Conservation (phyloP, 306 rosid genomes). For the Acacia melanoxylon region DNA sequence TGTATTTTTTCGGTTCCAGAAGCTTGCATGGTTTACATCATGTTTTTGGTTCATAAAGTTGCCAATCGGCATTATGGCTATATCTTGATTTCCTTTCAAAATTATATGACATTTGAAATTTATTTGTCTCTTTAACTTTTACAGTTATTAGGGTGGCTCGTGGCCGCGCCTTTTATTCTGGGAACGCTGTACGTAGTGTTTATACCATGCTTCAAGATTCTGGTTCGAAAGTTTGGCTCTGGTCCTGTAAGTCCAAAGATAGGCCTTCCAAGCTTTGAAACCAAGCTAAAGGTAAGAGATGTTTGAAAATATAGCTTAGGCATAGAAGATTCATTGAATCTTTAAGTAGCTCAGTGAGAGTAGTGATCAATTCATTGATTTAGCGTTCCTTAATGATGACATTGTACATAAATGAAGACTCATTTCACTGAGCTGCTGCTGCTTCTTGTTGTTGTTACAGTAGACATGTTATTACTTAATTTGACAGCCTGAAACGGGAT, state of each 20-base stretch:
- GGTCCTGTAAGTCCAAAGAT: conserved; percentile 46
- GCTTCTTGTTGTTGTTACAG: not conserved
- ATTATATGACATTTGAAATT: not conserved
- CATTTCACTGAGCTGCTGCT: not conserved
- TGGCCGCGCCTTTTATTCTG: conserved; percentile 56
- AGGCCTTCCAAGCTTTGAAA: conserved; percentile 32
- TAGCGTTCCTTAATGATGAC: not conserved
- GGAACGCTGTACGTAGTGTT: conserved; percentile 39
- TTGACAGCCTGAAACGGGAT: not conserved
- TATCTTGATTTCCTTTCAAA: conserved; percentile 1
- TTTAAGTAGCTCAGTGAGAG: not conserved
- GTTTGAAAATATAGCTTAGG: conserved; percentile 25
- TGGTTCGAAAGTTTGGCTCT: conserved; percentile 54
- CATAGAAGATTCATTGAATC: not conserved
- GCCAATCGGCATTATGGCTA: not conserved
- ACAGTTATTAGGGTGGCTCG: conserved; percentile 74
- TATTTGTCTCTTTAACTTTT: not conserved
- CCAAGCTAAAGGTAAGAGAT: conserved; percentile 54
- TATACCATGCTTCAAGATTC: conserved; percentile 59
- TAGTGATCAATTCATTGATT: not conserved
- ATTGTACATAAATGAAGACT: conserved; percentile 3
- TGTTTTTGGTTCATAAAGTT: not conserved
- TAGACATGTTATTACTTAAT: not conserved
- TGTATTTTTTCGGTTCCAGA: not conserved
- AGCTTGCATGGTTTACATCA: not conserved